phyloP scores from a whole-genome alignment of 257 asterid species.

The Solanum verrucosum region DNA sequence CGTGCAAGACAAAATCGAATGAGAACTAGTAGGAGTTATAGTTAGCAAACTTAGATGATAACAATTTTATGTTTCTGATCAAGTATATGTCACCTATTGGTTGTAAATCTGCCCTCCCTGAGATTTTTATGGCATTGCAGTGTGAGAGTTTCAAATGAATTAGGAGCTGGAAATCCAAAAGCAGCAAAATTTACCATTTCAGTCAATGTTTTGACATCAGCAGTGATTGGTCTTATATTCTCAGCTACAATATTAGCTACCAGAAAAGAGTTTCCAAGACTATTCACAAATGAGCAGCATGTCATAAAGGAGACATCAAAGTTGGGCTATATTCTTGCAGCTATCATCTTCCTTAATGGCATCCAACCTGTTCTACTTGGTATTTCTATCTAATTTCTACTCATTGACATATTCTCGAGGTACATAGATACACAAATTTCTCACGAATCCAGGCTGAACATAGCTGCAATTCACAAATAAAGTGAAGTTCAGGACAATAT shows the following conservation, averaged over 20 bases:
- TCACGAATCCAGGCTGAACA: background rate
- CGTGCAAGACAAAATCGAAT: background rate
- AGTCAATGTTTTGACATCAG: slow-evolving; percentile 18
- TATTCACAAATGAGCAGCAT: slow-evolving; percentile 16
- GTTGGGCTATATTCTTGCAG: slow-evolving; percentile 25
- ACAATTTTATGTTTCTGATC: background rate
- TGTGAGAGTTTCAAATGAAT: slow-evolving; percentile 36
- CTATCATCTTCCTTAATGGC: slow-evolving; percentile 23
- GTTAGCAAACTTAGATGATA: background rate
- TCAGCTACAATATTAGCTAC: slow-evolving; percentile 13
- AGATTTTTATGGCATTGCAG: background rate
- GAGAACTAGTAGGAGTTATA: background rate
- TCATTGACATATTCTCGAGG: background rate
- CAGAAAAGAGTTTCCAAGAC: slow-evolving; percentile 9
- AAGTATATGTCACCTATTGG: background rate
- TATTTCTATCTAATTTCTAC: background rate
- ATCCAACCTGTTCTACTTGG: slow-evolving; percentile 27
- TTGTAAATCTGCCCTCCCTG: background rate
- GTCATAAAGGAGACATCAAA: slow-evolving; percentile 13
- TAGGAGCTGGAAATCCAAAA: slow-evolving; percentile 30
- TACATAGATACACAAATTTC: background rate
- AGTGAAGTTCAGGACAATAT: background rate
- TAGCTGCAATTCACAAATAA: background rate
- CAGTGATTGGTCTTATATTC: slow-evolving; percentile 18
- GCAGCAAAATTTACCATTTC: slow-evolving; percentile 15